Base-by-base conservation (phyloP, 805 yeast species). In the Yarrowia hollandica region DNA sequence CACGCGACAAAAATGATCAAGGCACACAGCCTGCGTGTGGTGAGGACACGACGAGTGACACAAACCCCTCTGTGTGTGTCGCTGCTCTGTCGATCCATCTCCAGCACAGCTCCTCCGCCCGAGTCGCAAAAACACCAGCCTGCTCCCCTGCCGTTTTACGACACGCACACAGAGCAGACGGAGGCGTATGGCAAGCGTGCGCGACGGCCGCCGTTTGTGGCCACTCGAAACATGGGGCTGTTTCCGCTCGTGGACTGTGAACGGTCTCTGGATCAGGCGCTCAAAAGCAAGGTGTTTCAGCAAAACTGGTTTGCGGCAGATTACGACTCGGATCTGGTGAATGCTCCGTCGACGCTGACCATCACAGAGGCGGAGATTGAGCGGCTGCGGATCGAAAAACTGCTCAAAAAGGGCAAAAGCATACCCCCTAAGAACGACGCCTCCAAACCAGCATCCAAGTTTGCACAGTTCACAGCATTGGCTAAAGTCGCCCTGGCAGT, bases 401-500 rank as follows among this genome's bases (percentile, higher is more conserved):
- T 1, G 38, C 28, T n/a, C 15, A 50, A 50, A 25, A 33, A 33
- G 18, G 34, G 34, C 6, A 25, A 34, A 3, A 16, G 18, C 18
- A 34, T 15, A 14, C 15, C 33, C 11, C 7, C 15, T 9, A 22
- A 16, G 22, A n/a, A n/a, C n/a, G n/a, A 19, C 12, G 11, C 14
- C 4, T 1, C 16, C 42, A 18, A 5, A 12, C 18, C 8, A 6
- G 15, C 31, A 4, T 22, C 55, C 2, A 48, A 33, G 12, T 35
- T 35, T 26, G 5, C 25, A 23, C 33, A 25, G n/a, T 34, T 52
- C 19, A 35, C 34, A 2, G 15, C 28, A 1, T 22, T 33, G 5
- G 58, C 58, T 4, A 52, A 52, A 12, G 28, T 26, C 12, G 58
- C 58, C 11, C 35, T 52, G 9, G 26, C 58, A 5, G 58, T 81